Evolutionary conservation across 2,329 filamentous ascomycete species (phyloP).

Genomic region (Botrytis squamosa): DNA sequence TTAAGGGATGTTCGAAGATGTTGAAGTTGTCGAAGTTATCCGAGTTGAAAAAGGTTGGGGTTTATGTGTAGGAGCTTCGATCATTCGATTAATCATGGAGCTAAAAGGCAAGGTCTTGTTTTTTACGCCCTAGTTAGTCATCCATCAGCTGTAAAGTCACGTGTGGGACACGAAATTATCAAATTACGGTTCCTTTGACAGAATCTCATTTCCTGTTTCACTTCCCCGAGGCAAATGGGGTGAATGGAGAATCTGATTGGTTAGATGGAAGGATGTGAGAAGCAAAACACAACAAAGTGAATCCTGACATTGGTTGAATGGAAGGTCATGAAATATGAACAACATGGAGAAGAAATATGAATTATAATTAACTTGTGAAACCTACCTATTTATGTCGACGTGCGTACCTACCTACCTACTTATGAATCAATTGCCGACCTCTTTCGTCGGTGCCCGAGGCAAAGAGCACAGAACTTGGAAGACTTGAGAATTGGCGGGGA

Average conservation of each 20-base stretch:
- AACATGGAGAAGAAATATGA: not conserved
- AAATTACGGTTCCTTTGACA: not conserved
- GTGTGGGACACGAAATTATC: not conserved
- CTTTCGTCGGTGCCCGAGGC: not conserved
- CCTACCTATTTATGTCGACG: not conserved
- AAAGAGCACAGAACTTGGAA: not conserved
- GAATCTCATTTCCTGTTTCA: not conserved
- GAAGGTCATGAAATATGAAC: not conserved
- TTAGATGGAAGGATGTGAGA: not conserved
- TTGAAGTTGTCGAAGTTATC: not conserved
- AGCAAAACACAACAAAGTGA: not conserved
- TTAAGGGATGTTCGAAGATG: not conserved
- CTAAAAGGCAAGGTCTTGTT: not conserved
- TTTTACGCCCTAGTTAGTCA: slow-evolving; percentile 12
- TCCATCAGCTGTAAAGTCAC: not conserved
- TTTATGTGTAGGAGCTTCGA: not conserved
- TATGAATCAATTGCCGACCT: not conserved
- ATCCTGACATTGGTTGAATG: not conserved
- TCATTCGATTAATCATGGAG: slow-evolving; percentile 1
- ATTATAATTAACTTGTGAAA: not conserved
- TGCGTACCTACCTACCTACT: not conserved
- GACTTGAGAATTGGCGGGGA: not conserved
- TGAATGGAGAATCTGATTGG: not conserved
- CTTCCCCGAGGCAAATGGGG: not conserved
- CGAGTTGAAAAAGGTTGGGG: slow-evolving; percentile 9